Base-by-base conservation (phyloP, 2,329 filamentous ascomycete genomes). In the Nigrospora sphaerica region DNA sequence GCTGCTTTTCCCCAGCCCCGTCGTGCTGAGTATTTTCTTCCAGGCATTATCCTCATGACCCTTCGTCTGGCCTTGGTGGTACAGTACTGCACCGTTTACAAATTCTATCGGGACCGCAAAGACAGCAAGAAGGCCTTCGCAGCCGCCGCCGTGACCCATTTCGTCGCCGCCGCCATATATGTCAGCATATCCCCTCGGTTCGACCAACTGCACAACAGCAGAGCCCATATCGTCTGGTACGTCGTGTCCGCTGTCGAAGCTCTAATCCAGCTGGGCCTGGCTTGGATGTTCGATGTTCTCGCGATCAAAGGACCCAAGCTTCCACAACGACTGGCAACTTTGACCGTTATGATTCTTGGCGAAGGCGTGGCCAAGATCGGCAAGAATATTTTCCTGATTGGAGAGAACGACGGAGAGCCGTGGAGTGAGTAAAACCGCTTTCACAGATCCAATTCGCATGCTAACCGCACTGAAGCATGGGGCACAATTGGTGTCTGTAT, bases 261-360 rank as follows among this genome's bases (percentile, higher is more conserved):
- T 11, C 51, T 74, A 16, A 54, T 69, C 6, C 71, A 75, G 3
- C 68, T 84, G 35, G 62, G 60, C 3, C 63, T 81, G 2, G 80
- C 80, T 6, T 72, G 69, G 38, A 62, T 66, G 19, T 83, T 71
- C 61, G 68, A 73, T 3, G 72, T 77, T 39, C 69, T 84, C 34
- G 77, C 75, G 46, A 80, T 85, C 56, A 74, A 78, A 49, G 69
- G 75, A 46, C 85, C 79, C 0, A 79, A 84, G 57, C 60, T 85
- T 46, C 80, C 81, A 55, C 78, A 81, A 55, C 73, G 83, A 11
- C 76, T 85, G 72, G 76, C 74, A 12, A 67, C 84, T 3, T 66
- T 85, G 46, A 85, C 81, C 0, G 68, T 85, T 41, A 83, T 85
- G 49, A 80, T 85, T 45, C 73, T 85, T 48, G 81, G 81, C 7